Base-by-base conservation (phyloP, 345 rosid species). In the Populus deltoides region DNA sequence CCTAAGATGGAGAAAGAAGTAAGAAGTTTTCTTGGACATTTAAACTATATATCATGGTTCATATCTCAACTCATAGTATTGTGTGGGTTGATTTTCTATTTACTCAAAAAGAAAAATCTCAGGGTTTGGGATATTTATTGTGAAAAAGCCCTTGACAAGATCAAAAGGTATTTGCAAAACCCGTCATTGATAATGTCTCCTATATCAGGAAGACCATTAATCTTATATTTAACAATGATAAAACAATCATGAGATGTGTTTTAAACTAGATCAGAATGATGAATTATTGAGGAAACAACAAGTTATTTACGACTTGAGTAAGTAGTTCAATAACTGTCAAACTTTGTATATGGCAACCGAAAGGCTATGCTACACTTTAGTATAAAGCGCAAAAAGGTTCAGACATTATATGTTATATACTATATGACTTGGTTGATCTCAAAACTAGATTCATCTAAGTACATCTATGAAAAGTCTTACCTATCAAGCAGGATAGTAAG, bases 21-120 rank as follows among this genome's bases (percentile, higher is more conserved):
- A 0, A 1, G 43, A 11, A 38, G 72, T 0, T 55, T 78, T 3
- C 18, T 73, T 0, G 72, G 78, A 0, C 13, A 27, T 1, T 17
- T 67, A 22, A 72, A 81, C 4, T 81, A 68, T 16, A 81, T 77
- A 12, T 31, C 24, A 0, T 27, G 51, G 0, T 76, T 81, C 20
- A 71, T 81, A 12, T 49, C 77, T 12, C 41, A 67, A 4, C n/a
- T 76, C 0, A 68, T 36, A 0, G 9, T 24, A 0, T 66, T 13
- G 0, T 66, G 69, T 11, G 43, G n/a, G 0, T 39, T 13, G 0
- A 71, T 76, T 1, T 72, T 81, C 12, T 33, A 49, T 9, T 8
- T 81, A 0, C 35, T 77, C 0, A 1, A 11, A 4, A 77, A 77
- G 8, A 39, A 57, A 11, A 51, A 65, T 20, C 3, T 6, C 0